phyloP scores from a whole-genome alignment of 2,329 filamentous ascomycete species.

The Cladorrhinum sp. region DNA sequence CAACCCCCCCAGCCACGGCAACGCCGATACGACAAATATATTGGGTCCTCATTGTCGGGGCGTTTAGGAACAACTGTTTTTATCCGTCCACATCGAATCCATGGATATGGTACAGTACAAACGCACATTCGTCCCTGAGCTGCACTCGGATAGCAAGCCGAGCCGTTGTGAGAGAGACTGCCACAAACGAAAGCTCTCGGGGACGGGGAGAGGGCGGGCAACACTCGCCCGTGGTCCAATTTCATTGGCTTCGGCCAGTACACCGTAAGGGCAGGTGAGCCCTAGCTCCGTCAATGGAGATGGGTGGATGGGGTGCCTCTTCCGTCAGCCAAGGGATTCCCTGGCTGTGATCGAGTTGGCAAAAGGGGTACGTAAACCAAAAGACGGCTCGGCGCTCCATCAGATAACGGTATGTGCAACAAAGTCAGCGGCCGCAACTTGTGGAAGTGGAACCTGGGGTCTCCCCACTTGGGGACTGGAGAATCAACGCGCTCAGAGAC shows the following conservation, averaged over 20 bases:
- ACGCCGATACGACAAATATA: not conserved
- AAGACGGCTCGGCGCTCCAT: not conserved
- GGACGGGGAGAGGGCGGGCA: not conserved
- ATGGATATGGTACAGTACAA: not conserved
- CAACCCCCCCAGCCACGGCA: not conserved
- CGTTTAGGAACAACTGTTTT: not conserved
- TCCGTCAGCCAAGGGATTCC: constrained; percentile 2
- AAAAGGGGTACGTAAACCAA: constrained; percentile 8
- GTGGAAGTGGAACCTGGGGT: constrained; percentile 12
- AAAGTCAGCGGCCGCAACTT: not conserved
- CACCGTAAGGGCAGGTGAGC: constrained; percentile 6
- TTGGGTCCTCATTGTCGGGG: not conserved
- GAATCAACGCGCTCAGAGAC: not conserved
- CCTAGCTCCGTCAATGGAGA: constrained; percentile 7
- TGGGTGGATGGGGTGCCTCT: not conserved
- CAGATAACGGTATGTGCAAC: constrained; percentile 5
- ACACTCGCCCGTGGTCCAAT: not conserved
- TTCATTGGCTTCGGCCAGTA: constrained; percentile 6
- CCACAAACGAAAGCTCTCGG: not conserved
- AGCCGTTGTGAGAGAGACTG: constrained; percentile 5
- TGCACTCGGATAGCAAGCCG: constrained; percentile 12
- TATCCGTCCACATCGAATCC: not conserved
- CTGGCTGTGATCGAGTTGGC: not conserved
- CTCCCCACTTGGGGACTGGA: constrained; percentile 4
- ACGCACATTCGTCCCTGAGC: not conserved